Evolutionary conservation across 2,329 filamentous ascomycete genomes (phyloP).

Genomic region (Paraphaeosphaeria sporulosa): DNA sequence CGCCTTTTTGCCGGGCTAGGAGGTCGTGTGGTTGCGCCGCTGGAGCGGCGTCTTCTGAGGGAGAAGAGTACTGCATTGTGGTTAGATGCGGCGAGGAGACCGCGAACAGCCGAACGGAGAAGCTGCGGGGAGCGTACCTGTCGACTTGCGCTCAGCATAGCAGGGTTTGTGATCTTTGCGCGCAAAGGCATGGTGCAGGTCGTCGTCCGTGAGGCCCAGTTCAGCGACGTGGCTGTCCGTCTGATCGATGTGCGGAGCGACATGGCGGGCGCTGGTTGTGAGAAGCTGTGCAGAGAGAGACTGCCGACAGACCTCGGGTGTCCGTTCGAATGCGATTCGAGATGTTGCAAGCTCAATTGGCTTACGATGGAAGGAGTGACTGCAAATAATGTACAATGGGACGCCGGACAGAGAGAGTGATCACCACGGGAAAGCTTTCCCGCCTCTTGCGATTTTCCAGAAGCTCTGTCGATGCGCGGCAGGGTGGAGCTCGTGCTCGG

Average conservation of each 20-base stretch:
- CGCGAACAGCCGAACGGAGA: conserved; percentile 7
- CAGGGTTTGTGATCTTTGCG: conserved; percentile 73
- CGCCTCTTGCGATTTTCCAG: conserved; percentile 16
- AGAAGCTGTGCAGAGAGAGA: conserved; percentile 37
- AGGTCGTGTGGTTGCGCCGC: conserved; percentile 65
- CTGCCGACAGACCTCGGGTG: conserved; percentile 49
- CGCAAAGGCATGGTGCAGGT: conserved; percentile 75
- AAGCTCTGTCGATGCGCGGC: conserved; percentile 16
- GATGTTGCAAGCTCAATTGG: conserved; percentile 21
- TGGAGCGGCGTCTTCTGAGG: conserved; percentile 38
- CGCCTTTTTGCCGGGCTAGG: no score
- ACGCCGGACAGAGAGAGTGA: conserved; percentile 5
- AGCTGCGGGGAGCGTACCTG: conserved; percentile 52
- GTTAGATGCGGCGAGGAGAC: conserved; percentile 17
- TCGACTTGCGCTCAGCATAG: conserved; percentile 59
- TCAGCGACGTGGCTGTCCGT: conserved; percentile 51
- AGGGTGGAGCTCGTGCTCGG: conserved; percentile 23
- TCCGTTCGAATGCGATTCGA: conserved; percentile 21
- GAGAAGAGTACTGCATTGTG: conserved; percentile 44
- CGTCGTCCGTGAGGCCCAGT: conserved; percentile 44
- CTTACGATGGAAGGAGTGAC: conserved; percentile 7
- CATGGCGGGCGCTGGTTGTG: conserved; percentile 45
- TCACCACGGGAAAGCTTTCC: conserved; percentile 24
- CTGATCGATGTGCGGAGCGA: conserved; percentile 53
- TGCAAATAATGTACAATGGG: conserved; percentile 1